These are phyloP conservation scores for Epichloe scottii DNA, from an alignment of 2,329 filamentous ascomycete genomes.

Conservation along the genomic window DNA sequence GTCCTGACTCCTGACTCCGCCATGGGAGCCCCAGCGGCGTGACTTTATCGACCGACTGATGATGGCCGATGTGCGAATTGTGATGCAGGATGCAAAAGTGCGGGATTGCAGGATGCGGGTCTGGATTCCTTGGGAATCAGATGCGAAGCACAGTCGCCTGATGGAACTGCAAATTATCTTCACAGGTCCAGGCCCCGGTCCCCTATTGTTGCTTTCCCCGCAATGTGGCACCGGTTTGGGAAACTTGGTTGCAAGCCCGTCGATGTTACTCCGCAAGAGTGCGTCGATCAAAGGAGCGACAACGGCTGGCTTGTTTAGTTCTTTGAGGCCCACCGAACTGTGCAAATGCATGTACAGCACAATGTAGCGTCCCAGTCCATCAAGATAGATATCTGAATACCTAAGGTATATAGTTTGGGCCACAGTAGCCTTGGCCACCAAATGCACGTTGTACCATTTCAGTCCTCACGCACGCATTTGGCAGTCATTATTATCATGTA, in stretches of 20 bases:
- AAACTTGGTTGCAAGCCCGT: neutral
- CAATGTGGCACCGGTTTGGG: slow-evolving; percentile 1
- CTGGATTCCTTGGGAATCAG: neutral
- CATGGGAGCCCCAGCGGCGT: slow-evolving; percentile 2
- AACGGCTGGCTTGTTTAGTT: no score
- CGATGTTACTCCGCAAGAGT: neutral
- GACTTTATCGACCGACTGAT: neutral
- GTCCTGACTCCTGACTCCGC: neutral
- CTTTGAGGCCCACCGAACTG: no score
- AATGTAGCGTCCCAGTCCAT: no score
- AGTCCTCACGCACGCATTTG: neutral
- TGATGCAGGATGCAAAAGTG: neutral
- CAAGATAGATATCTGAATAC: no score
- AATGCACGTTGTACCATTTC: no score
- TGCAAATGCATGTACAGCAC: no score
- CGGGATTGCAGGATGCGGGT: neutral
- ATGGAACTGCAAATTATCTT: neutral
- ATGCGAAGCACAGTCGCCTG: neutral
- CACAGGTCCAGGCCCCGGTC: neutral
- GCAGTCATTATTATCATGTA: neutral
- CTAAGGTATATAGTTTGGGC: no score
- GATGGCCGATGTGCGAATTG: neutral
- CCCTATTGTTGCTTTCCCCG: slow-evolving; percentile 4
- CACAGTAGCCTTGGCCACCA: no score
- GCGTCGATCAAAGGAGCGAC: neutral